Base-by-base conservation (phyloP, 768 basidiomycete genomes). In the Filobasidium floriforme region DNA sequence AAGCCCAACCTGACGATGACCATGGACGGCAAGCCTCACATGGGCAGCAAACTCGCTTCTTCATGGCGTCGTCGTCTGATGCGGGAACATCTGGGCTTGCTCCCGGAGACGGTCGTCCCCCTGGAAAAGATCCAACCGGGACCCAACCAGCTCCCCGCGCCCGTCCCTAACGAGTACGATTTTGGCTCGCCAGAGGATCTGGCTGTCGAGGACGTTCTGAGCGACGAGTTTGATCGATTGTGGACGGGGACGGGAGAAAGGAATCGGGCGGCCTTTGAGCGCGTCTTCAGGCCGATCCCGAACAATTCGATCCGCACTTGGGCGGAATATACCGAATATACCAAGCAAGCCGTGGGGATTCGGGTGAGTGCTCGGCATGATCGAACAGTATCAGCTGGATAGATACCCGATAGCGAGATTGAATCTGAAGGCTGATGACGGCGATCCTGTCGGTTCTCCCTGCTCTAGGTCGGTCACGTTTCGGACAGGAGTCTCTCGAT, bases 261-360 rank as follows among this genome's bases (percentile, higher is more conserved):
- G 80, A 97, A 97, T 76, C 82, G 90, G 63, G 88, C 89, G 75
- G 83, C 92, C 63, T 94, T 91, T 71, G 87, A 88, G 5, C 89
- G 90, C 79, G 72, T 92, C 37, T 96, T 94, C 82, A 83, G 86
- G 46, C 87, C 89, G n/a, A 52, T 65, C 51, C 67, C 70, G 3
- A 88, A 86, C 14, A 91, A 96, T 79, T 78, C 88, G 29, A 88
- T 93, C 60, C 83, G 86, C 68, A 82, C 83, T 64, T 92, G 89
- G 90, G 80, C 83, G 10, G 84, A 85, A 5, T 94, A 92, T 75
- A 86, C 88, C 61, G 89, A 61, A 26, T 77, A 75, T 54, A 26
- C 69, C 76, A 2, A 65, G 66, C 28, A 72, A 73, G 7, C 64
- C 68, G 15, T 67, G 28, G 76, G 76, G 14, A 75, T 76, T n/a